These are phyloP conservation scores for Mallotus repandus DNA, from an alignment of 441 rosid genomes.

Conservation along the genomic window DNA sequence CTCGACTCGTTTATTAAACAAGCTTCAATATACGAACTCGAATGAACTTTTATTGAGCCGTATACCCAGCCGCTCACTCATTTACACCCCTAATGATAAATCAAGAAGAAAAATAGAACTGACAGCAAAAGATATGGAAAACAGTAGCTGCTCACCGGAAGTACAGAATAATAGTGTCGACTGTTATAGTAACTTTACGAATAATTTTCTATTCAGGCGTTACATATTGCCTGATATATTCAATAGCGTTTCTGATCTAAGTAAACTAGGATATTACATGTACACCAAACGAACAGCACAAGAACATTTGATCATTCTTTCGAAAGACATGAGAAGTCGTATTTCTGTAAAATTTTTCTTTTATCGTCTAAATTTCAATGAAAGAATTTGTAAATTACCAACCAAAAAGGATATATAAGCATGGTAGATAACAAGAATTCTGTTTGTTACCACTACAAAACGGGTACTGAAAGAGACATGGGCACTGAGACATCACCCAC, in stretches of 20 bases:
- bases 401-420: constrained; percentile 33
- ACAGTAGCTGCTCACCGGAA: not conserved
- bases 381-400: constrained; percentile 62
- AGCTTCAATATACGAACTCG: too few species aligned
- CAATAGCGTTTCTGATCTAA: constrained; percentile 9
- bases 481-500: constrained; percentile 63
- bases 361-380: constrained; percentile 43
- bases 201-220: not conserved
- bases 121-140: too few species aligned
- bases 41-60: too few species aligned
- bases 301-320: constrained; percentile 14
- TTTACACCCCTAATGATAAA: too few species aligned
- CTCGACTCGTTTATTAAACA: too few species aligned
- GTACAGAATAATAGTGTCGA: not conserved
- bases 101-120: not conserved
- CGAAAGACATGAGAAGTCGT: constrained; percentile 16
- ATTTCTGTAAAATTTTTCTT: constrained; percentile 25
- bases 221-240: not conserved
- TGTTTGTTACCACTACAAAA: constrained; percentile 50
- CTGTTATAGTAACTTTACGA: too few species aligned
- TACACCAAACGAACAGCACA: constrained; percentile 12
- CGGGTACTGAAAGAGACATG: constrained; percentile 73
- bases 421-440: constrained; percentile 23
- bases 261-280: constrained; percentile 18
- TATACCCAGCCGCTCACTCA: too few species aligned